Evolutionary conservation across 805 yeast species (phyloP), one percentile per base, ranked within the genome.

Genomic region (Komagataella ulmi): DNA sequence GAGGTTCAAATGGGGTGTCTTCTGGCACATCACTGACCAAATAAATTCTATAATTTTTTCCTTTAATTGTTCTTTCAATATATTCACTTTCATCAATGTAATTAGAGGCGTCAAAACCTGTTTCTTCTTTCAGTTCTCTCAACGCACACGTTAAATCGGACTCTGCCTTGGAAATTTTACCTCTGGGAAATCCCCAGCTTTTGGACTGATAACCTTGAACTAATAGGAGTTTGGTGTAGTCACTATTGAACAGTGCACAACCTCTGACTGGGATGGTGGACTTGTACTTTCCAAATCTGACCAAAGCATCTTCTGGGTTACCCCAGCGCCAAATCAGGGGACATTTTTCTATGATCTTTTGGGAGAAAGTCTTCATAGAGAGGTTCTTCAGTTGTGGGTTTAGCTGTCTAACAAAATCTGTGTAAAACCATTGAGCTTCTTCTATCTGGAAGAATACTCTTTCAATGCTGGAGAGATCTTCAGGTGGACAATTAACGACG

Each of bases 351-450:
- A 85, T 72, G 43, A 93, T 68, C 55, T 72, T 74, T 48, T 83
- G 76, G 0, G 90, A 81, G 64, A 93, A 90, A 7, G 75, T 67
- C 63, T 84, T 85, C 78, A 89, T 81, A 61, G 83, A 85, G 72
- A 90, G 69, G 2, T 77, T 63, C 1, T 97, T 98, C 53, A 91
- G 72, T 36, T 73, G 65, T 3, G 93, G 90, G 63, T 88, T 85
- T 59, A 83, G 68, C 43, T 76, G 77, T 43, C 90, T 76, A 10
- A 84, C 74, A 59, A 84, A 90, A 66, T 93, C 99, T 49, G 85
- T 77, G 66, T 90, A 93, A 63, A 86, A 93, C 99, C 99, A 93
- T 58, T 89, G 97, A 2, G 99, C 99, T 66, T 93, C 98, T 71
- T 93, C 99, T 46, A 93, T 83, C 64, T 90, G 96, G 69, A 93